These are phyloP conservation scores for Hypoxylon cercidicola DNA, from an alignment of 495 filamentous ascomycete genomes.

Conservation along the genomic window DNA sequence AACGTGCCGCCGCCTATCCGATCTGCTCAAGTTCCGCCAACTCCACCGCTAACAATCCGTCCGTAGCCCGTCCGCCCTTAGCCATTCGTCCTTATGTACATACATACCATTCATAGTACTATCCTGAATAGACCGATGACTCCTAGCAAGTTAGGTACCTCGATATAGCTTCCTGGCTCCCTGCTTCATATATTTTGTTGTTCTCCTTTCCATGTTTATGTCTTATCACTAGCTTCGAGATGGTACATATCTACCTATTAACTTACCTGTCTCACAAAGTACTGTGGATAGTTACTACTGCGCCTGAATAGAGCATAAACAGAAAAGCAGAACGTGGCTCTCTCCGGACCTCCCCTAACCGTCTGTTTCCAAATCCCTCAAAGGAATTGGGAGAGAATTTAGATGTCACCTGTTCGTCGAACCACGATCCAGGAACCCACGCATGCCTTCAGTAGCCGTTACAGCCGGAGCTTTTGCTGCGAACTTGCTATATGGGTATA, in stretches of 20 bases:
- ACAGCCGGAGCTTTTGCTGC: constrained; percentile 39
- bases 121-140: no score
- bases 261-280: no score
- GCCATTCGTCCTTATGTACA: no score
- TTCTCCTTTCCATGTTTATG: no score
- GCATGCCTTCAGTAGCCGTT: not conserved
- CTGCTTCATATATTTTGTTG: no score
- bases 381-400: constrained; percentile 6
- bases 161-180: no score
- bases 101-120: not conserved
- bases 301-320: no score
- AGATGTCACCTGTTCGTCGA: constrained; percentile 14
- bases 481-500: constrained; percentile 5
- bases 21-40: constrained; percentile 22
- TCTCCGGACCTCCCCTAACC: constrained; percentile 17
- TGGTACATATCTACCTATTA: no score
- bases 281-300: no score
- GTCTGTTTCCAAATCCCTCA: not conserved
- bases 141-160: no score
- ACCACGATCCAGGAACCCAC: not conserved
- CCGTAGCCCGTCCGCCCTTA: not conserved
- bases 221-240: no score
- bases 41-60: constrained; percentile 14
- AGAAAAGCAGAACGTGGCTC: not conserved
- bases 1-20: constrained; percentile 29